phyloP scores from a whole-genome alignment of 2,329 filamentous ascomycete species.

The Aspergillus oerlinghausenensis region DNA sequence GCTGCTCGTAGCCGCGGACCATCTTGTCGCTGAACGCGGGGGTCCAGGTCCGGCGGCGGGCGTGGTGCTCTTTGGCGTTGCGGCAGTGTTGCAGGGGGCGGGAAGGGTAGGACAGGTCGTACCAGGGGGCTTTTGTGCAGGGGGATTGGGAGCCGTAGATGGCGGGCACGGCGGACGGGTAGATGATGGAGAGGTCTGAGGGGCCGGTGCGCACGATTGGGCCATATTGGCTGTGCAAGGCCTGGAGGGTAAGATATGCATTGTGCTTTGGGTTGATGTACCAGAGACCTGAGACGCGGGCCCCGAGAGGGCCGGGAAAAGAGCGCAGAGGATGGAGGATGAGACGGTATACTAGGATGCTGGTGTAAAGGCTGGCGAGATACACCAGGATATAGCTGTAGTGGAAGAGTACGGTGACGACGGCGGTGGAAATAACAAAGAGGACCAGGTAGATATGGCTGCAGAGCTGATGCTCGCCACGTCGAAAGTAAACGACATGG shows the following conservation, averaged over 20 bases:
- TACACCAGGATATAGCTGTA: neutral
- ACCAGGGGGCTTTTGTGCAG: slow-evolving; percentile 41
- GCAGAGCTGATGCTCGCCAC: slow-evolving; percentile 18
- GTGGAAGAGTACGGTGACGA: neutral
- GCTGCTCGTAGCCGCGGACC: slow-evolving; percentile 39
- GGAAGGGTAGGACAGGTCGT: slow-evolving; percentile 31
- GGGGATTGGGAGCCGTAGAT: slow-evolving; percentile 36
- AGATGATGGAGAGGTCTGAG: slow-evolving; percentile 31
- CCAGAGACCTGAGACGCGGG: slow-evolving; percentile 30
- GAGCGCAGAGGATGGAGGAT: slow-evolving; percentile 11
- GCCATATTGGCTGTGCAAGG: slow-evolving; percentile 33
- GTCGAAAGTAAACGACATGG: slow-evolving; percentile 13
- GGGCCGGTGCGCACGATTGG: slow-evolving; percentile 34
- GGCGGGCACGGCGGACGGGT: slow-evolving; percentile 32
- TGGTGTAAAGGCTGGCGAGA: slow-evolving; percentile 4
- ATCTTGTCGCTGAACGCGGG: slow-evolving; percentile 39
- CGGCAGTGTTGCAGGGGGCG: slow-evolving; percentile 38
- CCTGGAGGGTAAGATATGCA: slow-evolving; percentile 12
- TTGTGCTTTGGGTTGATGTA: neutral
- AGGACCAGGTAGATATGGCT: slow-evolving; percentile 8
- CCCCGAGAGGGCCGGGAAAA: slow-evolving; percentile 23
- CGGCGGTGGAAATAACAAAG: neutral
- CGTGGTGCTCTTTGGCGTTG: slow-evolving; percentile 34
- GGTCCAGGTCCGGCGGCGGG: slow-evolving; percentile 39
- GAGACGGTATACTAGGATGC: slow-evolving; percentile 8